These are phyloP conservation scores for Micractinium conductrix DNA, from an alignment of 139 green algal genomes.

Conservation along the genomic window DNA sequence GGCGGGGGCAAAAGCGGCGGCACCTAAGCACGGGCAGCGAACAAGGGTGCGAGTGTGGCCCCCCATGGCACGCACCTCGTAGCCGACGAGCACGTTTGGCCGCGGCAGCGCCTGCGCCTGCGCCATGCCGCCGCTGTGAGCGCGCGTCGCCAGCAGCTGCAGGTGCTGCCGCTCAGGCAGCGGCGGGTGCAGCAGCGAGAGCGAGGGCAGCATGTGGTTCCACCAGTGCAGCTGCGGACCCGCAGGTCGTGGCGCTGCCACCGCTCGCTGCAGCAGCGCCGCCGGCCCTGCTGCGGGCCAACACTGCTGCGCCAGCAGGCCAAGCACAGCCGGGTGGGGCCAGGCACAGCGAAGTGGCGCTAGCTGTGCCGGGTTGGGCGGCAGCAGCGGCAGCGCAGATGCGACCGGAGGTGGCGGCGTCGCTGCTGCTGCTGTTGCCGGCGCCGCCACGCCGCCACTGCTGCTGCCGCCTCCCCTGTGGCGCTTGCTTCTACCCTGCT, in stretches of 20 bases:
- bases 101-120: neutral
- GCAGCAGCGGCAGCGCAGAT: neutral
- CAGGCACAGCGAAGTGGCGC: conserved; percentile 13
- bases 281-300: conserved; percentile 7
- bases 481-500: conserved; percentile 1
- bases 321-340: conserved; percentile 16
- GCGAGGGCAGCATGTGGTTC: conserved; percentile 27
- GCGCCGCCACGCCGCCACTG: neutral
- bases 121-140: neutral
- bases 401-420: neutral
- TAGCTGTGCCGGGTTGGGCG: conserved; percentile 13
- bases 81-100: neutral
- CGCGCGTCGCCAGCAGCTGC: no score
- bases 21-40: neutral
- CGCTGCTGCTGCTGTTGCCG: neutral
- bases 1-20: no score
- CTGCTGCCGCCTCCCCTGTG: neutral
- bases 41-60: no score
- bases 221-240: neutral
- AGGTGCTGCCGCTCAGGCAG: neutral
- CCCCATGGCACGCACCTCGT: conserved; percentile 15
- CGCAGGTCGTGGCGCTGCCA: no score
- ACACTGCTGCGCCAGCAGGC: conserved; percentile 6
- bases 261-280: neutral
- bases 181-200: conserved; percentile 9